Conservation (phyloP, 257 asterid genomes). For the Hygrophila difformis region DNA sequence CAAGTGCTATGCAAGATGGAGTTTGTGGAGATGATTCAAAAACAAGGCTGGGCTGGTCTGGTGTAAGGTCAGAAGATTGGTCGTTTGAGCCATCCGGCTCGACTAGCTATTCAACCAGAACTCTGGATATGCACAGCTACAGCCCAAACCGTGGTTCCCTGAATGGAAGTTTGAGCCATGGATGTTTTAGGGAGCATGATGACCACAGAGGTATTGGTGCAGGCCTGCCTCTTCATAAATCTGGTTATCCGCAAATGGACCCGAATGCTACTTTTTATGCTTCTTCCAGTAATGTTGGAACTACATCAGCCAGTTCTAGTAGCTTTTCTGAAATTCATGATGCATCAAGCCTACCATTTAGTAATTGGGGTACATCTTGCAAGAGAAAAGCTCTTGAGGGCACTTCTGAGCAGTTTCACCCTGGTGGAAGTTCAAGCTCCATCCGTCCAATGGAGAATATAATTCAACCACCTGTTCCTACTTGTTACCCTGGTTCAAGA, state of each 20-base stretch:
- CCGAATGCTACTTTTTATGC: constrained; percentile 27
- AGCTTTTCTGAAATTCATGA: constrained; percentile 29
- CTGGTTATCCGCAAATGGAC: constrained; percentile 33
- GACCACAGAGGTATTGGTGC: constrained; percentile 22
- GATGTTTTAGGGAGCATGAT: constrained; percentile 19
- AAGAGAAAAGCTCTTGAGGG: constrained; percentile 84
- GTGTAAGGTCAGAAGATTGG: constrained; percentile 34
- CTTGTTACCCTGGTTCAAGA: constrained; percentile 29
- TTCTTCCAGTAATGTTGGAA: constrained; percentile 34
- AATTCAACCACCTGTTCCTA: constrained; percentile 34
- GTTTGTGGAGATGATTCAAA: constrained; percentile 22
- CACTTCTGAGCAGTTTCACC: constrained; percentile 48
- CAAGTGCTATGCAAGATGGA: constrained; percentile 32
- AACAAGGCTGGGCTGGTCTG: constrained; percentile 41
- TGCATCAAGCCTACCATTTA: constrained; percentile 43
- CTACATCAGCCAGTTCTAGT: constrained; percentile 37
- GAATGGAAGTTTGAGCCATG: constrained; percentile 25
- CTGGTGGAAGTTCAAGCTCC: constrained; percentile 58
- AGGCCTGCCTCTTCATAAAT: constrained; percentile 20
- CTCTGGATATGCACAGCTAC: constrained; percentile 21
- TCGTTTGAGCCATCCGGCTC: constrained; percentile 34
- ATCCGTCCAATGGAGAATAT: constrained; percentile 30
- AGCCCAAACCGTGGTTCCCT: constrained; percentile 20
- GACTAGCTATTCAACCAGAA: constrained; percentile 26
- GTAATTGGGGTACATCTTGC: constrained; percentile 70